These are phyloP conservation scores for Vitis labrusca DNA, from an alignment of 164 flowering plant genomes.

Conservation along the genomic window DNA sequence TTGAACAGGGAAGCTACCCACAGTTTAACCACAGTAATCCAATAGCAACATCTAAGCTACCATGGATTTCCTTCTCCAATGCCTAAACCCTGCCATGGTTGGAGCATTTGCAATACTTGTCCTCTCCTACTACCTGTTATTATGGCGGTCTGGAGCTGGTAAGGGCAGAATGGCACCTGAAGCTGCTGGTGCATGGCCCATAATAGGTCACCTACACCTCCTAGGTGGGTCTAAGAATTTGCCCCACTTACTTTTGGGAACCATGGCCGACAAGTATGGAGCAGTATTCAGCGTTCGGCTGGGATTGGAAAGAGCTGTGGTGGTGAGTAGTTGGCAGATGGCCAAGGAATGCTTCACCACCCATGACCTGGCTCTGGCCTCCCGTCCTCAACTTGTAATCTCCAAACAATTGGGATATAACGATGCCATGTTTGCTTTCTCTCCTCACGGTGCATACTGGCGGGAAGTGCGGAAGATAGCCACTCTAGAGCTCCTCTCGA, in stretches of 20 bases:
- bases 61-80: too few species aligned
- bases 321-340: slow-evolving; percentile 17
- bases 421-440: slow-evolving; percentile 14
- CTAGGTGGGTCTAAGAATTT: slow-evolving; percentile 4
- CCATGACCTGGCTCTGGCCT: slow-evolving; percentile 10
- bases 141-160: not conserved
- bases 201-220: slow-evolving; percentile 22
- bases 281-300: slow-evolving; percentile 17
- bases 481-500: slow-evolving; percentile 23
- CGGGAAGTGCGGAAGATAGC: slow-evolving; percentile 19
- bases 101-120: not conserved
- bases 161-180: slow-evolving; percentile 6
- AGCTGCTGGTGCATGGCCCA: slow-evolving; percentile 18
- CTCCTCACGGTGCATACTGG: slow-evolving; percentile 17
- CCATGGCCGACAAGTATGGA: slow-evolving; percentile 22
- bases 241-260: slow-evolving; percentile 9
- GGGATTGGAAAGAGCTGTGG: slow-evolving; percentile 10
- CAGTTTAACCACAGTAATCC: too few species aligned
- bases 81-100: too few species aligned
- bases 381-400: not conserved
- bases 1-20: too few species aligned
- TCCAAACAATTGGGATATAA: slow-evolving; percentile 11
- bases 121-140: not conserved
- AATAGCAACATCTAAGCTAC: too few species aligned
- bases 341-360: slow-evolving; percentile 26